Base-by-base conservation (phyloP, 108 stramenopile genomes). In the Skeletonema menzelii region DNA sequence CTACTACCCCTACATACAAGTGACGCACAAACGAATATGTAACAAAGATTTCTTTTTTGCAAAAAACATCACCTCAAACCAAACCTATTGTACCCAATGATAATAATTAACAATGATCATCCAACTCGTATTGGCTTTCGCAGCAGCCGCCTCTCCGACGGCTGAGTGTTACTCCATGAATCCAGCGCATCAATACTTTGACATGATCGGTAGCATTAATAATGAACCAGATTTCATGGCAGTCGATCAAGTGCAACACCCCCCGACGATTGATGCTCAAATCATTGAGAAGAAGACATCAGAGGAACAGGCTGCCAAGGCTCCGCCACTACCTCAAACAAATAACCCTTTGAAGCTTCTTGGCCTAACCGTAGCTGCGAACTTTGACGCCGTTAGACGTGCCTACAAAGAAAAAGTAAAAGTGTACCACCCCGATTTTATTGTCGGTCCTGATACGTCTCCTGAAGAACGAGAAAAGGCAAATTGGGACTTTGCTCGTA, bases 401-500 rank as follows among this genome's bases (percentile, higher is more conserved):
- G 74, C 74, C 12, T 75, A 75, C 28, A 70, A 40, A 49, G 46
- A 70, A 31, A 40, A 70, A 40, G 62, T 63, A 32, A 70, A 63
- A 47, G 5, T 68, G 2, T 75, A 75, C 20, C 74, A 75, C 13
- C 74, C 74, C n/a, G 74, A 75, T n/a, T 44, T 55, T 0, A 10
- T 44, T 15, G 38, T 75, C 27, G 42, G 69, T 31, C 58, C 74
- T 1, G 74, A 75, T 63, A 56, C 74, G 12, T 31, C 68, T 0
- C 37, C 32, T 17, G 74, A 75, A 17, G 74, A 75, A 37, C 58
- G 69, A 35, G 30, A 63, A 64, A 20, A 44, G 24, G 74, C 74
- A n/a, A 75, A 70, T 30, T 31, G 56, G 65, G 69, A 70, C 22
- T 75, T 75, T 63, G 74, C 74, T 20, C 69, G 74, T 15, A 63